Base-by-base conservation (phyloP, 192 early-diverging fungal genomes). In the Blastocladiella britannica region DNA sequence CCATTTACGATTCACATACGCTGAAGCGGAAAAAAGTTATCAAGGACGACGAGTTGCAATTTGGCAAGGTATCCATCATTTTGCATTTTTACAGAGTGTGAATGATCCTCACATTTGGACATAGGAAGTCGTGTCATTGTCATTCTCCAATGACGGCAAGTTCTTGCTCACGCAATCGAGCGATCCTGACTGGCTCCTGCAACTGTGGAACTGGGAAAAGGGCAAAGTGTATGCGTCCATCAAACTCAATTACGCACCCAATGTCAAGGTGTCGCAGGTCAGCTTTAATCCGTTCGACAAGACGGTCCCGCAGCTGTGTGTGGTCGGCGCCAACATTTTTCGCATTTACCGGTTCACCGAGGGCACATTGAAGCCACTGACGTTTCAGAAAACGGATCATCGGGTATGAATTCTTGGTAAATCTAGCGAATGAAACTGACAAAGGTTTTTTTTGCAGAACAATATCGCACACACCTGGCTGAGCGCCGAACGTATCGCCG, bases 171-270 rank as follows among this genome's bases (percentile, higher is more conserved):
- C 67, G 29, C 76, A 78, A 54, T 60, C 65, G 8, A 58, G 29
- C 22, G 61, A 51, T 4, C 65, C 65, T 18, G 68, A 67, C 15
- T 70, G 68, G 73, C 56, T 53, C 25, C 43, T 79, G 23, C 73
- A 70, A 54, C 62, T 69, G 20, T 79, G 76, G 76, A 56, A 57
- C 20, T 72, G 67, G 63, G 74, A 79, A 53, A 79, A 79, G 55
- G 57, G 63, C 52, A 72, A 74, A 57, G 52, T 72, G 28, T 26
- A 68, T 2, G 63, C 57, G 20, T 61, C 30, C 22, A 52, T 66
- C 26, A 72, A 71, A 58, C 62, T 66, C 27, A 60, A 70, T 5
- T 66, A 57, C 59, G 60, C 59, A 26, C 57, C 47, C 53, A 72
- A 64, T 55, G 57, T 67, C 4, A 70, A 69, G 25, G 54, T 77